Conservation (phyloP, 345 rosid species). For the Rhodomyrtus tomentosa region DNA sequence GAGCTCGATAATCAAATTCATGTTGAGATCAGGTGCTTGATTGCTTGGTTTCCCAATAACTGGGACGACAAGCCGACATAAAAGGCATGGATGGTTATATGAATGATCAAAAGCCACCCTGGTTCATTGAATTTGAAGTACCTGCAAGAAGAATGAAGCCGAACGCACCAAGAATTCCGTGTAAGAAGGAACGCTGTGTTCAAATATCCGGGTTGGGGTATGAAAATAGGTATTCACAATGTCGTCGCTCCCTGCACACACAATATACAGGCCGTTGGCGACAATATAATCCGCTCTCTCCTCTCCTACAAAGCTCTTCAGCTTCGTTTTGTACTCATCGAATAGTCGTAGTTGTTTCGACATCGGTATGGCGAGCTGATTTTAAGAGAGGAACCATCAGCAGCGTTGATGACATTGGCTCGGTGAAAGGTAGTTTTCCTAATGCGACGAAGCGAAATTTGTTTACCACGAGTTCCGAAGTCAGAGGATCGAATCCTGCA, state of each 20-base stretch:
- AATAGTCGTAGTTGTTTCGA: slow-evolving; percentile 18
- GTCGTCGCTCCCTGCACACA: slow-evolving; percentile 29
- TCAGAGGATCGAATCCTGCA: slow-evolving; percentile 43
- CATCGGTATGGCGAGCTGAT: slow-evolving; percentile 21
- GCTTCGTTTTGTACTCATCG: slow-evolving; percentile 14
- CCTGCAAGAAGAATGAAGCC: slow-evolving; percentile 12
- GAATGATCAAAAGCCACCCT: neutral
- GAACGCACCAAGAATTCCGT: slow-evolving; percentile 1
- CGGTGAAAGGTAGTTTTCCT: neutral
- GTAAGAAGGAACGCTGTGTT: slow-evolving; percentile 7
- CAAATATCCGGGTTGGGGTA: neutral
- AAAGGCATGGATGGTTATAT: too few species aligned
- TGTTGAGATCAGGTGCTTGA: neutral
- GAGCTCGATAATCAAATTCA: neutral
- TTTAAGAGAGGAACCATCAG: neutral
- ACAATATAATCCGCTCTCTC: slow-evolving; percentile 4
- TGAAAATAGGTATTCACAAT: slow-evolving; percentile 11
- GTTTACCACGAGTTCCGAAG: slow-evolving; percentile 29
- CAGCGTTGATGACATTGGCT: neutral
- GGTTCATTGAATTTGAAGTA: neutral
- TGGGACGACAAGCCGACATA: neutral
- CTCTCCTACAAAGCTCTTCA: slow-evolving; percentile 16
- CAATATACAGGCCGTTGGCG: slow-evolving; percentile 10
- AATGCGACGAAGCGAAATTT: neutral
- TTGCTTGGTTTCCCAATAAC: neutral